phyloP scores from a whole-genome alignment of 345 rosid species.

The Gynandropsis gynandra region DNA sequence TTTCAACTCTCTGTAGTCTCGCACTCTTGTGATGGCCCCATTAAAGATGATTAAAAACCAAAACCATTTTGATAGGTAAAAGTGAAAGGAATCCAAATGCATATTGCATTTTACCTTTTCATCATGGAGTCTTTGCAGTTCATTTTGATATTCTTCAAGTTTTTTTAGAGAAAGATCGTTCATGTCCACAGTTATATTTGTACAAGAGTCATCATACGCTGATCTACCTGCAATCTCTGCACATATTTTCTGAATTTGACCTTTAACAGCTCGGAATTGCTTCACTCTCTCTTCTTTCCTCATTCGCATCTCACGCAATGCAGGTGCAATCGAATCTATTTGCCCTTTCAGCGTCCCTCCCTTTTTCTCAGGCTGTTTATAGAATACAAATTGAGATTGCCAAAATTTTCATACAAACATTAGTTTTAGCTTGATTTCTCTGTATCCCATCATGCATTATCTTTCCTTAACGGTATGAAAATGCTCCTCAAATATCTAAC shows the following conservation, averaged over 20 bases:
- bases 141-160: slow-evolving; percentile 80
- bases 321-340: slow-evolving; percentile 86
- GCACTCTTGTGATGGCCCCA: slow-evolving; percentile 42
- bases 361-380: slow-evolving; percentile 79
- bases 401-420: too few relatives aligned
- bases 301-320: slow-evolving; percentile 73
- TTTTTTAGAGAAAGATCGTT: slow-evolving; percentile 85
- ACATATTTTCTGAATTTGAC: slow-evolving; percentile 73
- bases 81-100: background rate
- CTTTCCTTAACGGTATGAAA: too few relatives aligned
- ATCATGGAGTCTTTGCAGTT: slow-evolving; percentile 69
- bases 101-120: slow-evolving; percentile 59
- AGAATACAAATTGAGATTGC: slow-evolving; percentile 2
- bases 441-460: too few relatives aligned
- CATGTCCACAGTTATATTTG: slow-evolving; percentile 57
- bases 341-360: slow-evolving; percentile 81
- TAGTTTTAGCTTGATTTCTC: too few relatives aligned
- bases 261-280: slow-evolving; percentile 65
- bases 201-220: slow-evolving; percentile 53
- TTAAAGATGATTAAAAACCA: slow-evolving; percentile 1
- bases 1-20: slow-evolving; percentile 83
- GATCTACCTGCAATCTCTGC: slow-evolving; percentile 84
- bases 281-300: slow-evolving; percentile 84
- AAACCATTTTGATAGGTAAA: slow-evolving; percentile 7
- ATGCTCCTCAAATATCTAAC: too few relatives aligned